phyloP scores from a whole-genome alignment of 2,329 filamentous ascomycete genomes.

The Pseudocercospora cruenta region DNA sequence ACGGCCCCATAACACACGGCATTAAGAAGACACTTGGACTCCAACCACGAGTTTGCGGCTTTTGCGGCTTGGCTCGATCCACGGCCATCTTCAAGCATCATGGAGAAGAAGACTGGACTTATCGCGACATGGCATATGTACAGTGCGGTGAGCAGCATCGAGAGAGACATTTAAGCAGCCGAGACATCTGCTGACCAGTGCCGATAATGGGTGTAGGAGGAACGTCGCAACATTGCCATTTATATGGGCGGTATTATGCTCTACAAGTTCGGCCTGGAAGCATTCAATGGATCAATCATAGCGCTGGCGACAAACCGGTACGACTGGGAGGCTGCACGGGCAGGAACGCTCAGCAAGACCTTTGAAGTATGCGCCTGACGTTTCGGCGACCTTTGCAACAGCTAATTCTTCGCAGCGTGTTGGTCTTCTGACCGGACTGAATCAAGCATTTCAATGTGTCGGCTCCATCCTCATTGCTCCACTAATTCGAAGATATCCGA shows the following conservation, averaged over 20 bases:
- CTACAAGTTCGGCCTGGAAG: slow-evolving; percentile 18
- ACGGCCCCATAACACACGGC: too few species aligned
- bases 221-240: slow-evolving; percentile 14
- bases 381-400: background rate
- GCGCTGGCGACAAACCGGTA: slow-evolving; percentile 14
- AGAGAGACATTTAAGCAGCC: too few species aligned
- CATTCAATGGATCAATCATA: slow-evolving; percentile 19
- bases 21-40: too few species aligned
- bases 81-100: background rate
- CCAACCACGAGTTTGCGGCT: too few species aligned
- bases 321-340: background rate
- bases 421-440: slow-evolving; percentile 13
- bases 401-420: slow-evolving; percentile 1
- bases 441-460: slow-evolving; percentile 13
- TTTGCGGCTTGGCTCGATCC: too few species aligned
- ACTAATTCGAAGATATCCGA: slow-evolving; percentile 6
- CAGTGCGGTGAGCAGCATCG: background rate
- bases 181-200: too few species aligned
- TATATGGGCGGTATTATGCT: slow-evolving; percentile 16
- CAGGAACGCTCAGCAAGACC: background rate
- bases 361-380: background rate
- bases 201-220: background rate
- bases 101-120: slow-evolving; percentile 5
- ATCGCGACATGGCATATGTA: slow-evolving; percentile 16
- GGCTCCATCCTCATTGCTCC: slow-evolving; percentile 15